Evolutionary conservation across 495 filamentous ascomycete species (phyloP), one percentile per base, ranked within the genome.

Genomic region (Penicillium robsamsonii): DNA sequence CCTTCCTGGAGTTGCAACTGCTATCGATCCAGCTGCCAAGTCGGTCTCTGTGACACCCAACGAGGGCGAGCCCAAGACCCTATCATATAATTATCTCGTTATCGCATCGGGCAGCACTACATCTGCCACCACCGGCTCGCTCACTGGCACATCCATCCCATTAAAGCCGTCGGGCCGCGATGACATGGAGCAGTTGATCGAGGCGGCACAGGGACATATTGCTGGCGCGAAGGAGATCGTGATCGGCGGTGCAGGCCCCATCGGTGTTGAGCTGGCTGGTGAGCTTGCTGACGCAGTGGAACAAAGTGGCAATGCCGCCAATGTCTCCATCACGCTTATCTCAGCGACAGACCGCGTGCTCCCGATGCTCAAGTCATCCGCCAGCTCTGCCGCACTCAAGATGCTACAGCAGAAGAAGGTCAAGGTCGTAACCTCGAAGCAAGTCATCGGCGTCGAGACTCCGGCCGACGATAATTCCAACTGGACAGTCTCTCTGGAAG

Each of bases 221-320:
- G 58, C 71, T 4, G 56, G 37, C 1, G 87, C 87, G 20, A 79
- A 82, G 47, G 77, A 71, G 20, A 83, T 92, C 53, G 79, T 87
- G 5, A 68, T 90, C 42, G 84, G 75, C 6, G 90, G 90, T 30
- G 89, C 77, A 0, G 90, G 90, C 0, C 71, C 84, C 4, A 82
- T 87, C 3, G 89, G 86, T 11, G 79, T 90, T 42, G 86, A 89
- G 58, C 55, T 83, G 1, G 78, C 79, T 1, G 86, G 77, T 33
- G 87, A 89, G 67, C 62, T 87, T 20, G 81, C 76, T 5, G 75
- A 79, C 20, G 74, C 74, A 43, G 76, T 67, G 3, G 66, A 71
- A 37, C 70, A 75, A 56, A 75, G 68, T 44, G 70, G 68, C 17
- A 56, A 46, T 35, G 13, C 53, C 11, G 46, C 40, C 11, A 67